phyloP scores from a whole-genome alignment of 176 grass and related monocot genomes.

The Aegilops speltoides region DNA sequence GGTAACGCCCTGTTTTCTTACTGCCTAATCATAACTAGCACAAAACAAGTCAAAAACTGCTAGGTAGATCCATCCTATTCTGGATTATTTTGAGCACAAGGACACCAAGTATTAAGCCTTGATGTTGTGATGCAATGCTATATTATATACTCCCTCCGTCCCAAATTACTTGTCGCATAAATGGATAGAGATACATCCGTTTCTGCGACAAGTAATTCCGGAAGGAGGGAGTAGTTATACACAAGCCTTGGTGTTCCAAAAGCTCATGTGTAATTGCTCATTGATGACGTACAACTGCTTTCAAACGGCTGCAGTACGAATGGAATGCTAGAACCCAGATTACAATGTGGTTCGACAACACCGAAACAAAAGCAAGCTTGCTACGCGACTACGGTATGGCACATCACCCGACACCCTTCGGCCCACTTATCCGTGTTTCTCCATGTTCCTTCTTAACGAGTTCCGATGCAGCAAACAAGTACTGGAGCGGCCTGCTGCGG shows the following conservation, averaged over 20 bases:
- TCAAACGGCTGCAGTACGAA: conserved; percentile 63
- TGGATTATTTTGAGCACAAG: not conserved
- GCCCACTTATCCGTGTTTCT: not conserved
- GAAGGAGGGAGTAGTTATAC: no score
- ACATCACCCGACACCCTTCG: not conserved
- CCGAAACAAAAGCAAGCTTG: conserved; percentile 68
- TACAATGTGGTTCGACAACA: conserved; percentile 96
- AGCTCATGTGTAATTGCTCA: not conserved
- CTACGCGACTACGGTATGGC: conserved; percentile 69
- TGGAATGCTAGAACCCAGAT: conserved; percentile 96
- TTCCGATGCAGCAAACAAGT: conserved; percentile 72
- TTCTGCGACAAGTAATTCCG: no score
- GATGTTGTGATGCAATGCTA: not conserved
- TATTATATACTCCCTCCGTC: not conserved
- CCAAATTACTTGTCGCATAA: no score
- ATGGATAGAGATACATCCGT: no score
- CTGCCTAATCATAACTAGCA: not conserved
- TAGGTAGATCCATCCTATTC: not conserved
- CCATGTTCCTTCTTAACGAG: not conserved
- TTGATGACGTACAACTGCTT: not conserved
- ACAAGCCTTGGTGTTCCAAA: not conserved
- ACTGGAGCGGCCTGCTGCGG: conserved; percentile 75
- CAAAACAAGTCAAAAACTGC: not conserved
- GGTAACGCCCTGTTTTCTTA: conserved; percentile 31
- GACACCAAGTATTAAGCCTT: not conserved